A percentile compares a stretch with the other conserved stretches of the same genome.
Conservation (phyloP, 2,329 filamentous ascomycete species). For the Colletotrichum trifolii region DNA sequence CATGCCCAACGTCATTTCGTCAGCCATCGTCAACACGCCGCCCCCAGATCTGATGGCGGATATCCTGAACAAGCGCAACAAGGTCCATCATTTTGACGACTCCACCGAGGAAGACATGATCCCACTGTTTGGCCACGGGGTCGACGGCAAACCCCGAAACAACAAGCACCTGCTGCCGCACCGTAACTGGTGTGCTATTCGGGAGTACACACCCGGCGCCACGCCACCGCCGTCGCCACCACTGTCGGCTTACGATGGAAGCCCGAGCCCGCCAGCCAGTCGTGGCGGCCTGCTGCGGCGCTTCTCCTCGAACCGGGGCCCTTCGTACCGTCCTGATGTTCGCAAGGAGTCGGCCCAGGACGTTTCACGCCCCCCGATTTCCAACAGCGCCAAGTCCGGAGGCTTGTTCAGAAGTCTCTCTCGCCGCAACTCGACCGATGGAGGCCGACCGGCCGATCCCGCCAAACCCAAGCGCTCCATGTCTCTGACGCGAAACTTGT, state of each 20-base stretch:
- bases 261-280: slow-evolving; percentile 50
- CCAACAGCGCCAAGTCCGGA: slow-evolving; percentile 46
- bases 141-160: slow-evolving; percentile 89
- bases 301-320: slow-evolving; percentile 54
- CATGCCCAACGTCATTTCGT: slow-evolving; percentile 95
- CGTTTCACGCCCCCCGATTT: slow-evolving; percentile 60
- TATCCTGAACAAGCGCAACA: slow-evolving; percentile 93
- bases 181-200: slow-evolving; percentile 95
- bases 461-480: slow-evolving; percentile 65
- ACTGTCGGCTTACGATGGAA: slow-evolving; percentile 57
- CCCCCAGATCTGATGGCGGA: slow-evolving; percentile 90
- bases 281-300: slow-evolving; percentile 56
- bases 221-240: slow-evolving; percentile 79
- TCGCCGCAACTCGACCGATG: slow-evolving; percentile 51
- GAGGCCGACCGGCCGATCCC: slow-evolving; percentile 48
- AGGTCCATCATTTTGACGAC: slow-evolving; percentile 75
- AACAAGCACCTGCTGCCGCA: slow-evolving; percentile 91
- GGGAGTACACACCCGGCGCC: slow-evolving; percentile 80
- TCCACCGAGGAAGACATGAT: slow-evolving; percentile 97
- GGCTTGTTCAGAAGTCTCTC: slow-evolving; percentile 50
- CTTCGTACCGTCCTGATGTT: slow-evolving; percentile 50
- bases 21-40: slow-evolving; percentile 92
- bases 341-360: slow-evolving; percentile 49
- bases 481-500: slow-evolving; percentile 63
- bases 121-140: slow-evolving; percentile 88